Conservation (phyloP, 176 grass and related monocot genomes). For the Pharus latifolius region DNA sequence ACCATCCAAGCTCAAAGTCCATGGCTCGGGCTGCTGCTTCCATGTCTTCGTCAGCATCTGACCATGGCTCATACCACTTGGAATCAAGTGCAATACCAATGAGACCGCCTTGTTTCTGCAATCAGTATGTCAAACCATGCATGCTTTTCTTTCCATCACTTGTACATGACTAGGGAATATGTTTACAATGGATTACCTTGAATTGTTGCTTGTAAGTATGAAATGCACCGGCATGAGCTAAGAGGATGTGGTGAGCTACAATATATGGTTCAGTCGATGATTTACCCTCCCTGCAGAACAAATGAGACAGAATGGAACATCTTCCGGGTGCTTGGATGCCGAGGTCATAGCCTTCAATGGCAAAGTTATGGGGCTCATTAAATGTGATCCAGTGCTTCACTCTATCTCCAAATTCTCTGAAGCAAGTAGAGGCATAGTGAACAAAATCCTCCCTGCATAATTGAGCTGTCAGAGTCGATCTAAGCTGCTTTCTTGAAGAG, state of each 20-base stretch:
- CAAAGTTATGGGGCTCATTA: constrained; percentile 71
- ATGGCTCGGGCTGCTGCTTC: constrained; percentile 70
- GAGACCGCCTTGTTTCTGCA: constrained; percentile 57
- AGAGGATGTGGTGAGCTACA: constrained; percentile 71
- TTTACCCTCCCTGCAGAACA: constrained; percentile 67
- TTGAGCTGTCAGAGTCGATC: constrained; percentile 1
- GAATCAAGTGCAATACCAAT: constrained; percentile 71
- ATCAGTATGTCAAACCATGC: neutral
- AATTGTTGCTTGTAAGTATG: constrained; percentile 60
- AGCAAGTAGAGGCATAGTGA: constrained; percentile 71
- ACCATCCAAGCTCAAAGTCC: constrained; percentile 98
- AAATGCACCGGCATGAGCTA: constrained; percentile 72
- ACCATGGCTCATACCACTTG: constrained; percentile 85
- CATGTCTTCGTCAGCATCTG: constrained; percentile 52
- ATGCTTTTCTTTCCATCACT: neutral
- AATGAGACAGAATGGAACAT: constrained; percentile 74
- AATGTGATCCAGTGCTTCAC: constrained; percentile 95
- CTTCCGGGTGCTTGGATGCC: constrained; percentile 81
- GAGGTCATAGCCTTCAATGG: constrained; percentile 77
- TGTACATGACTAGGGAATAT: neutral
- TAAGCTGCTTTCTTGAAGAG: neutral
- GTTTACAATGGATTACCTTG: constrained; percentile 39
- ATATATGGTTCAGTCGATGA: constrained; percentile 89
- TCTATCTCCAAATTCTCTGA: constrained; percentile 84
- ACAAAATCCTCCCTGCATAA: constrained; percentile 73